Base-by-base conservation (phyloP, 2,329 filamentous ascomycete genomes). In the Neocucurbitaria cava region DNA sequence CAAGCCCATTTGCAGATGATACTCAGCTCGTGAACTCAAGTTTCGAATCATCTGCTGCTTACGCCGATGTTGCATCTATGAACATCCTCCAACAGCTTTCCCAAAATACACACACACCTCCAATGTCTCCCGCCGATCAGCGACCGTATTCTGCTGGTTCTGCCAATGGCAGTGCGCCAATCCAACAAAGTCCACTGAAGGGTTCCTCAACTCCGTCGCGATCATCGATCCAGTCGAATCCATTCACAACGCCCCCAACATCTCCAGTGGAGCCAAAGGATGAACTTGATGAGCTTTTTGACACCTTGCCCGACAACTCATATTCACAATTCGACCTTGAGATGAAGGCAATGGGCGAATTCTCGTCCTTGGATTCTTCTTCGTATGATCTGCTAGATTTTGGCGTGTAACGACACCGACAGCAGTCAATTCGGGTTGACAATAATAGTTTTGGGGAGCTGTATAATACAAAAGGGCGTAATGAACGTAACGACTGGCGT, bases 281-380 rank as follows among this genome's bases (percentile, higher is more conserved):
- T 38, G 69, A 70, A 3, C 54, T 76, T 17, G 72, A 75, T 2
- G 70, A 75, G 11, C 57, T 76, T 11, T 76, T 76, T 54, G 62
- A 67, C 49, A 56, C 62, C 1, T 58, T 72, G 31, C 68, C 68
- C 3, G 71, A 75, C 31, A 65, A 54, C 41, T 62, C 66, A 5
- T 73, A 68, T 51, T 75, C 73, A 17, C 72, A 75, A 21, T 76
- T 74, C 35, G 73, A 76, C 18, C 69, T 76, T 18, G 73, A 75
- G 59, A 73, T 76, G 71, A 73, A 74, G 52, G 73, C 73, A 1
- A 73, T 76, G 67, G 62, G 63, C 42, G 72, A 74, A 11, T 74
- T 72, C 42, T 63, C 69, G 18, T 68, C 65, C 6, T 48, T 71
- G 10, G 72, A 76, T 50, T 59, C 61, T 10, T 59, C 54, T 26